Percentiles rank a stretch among this genome's conserved stretches.
Conservation (phyloP, 2,329 filamentous ascomycete species). For the Ustulina deusta region DNA sequence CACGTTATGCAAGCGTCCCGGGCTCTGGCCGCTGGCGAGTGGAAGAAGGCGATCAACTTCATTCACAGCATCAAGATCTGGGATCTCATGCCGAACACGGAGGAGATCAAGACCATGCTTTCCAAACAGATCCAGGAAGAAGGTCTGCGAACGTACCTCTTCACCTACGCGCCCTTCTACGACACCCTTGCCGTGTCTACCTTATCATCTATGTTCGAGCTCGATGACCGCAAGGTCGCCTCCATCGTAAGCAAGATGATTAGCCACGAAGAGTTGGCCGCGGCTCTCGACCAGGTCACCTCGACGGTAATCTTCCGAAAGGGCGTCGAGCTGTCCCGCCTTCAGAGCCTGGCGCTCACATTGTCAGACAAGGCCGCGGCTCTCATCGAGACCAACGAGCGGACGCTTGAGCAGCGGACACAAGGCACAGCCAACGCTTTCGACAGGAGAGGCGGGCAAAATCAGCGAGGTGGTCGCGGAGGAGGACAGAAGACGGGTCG, state of each 20-base stretch:
- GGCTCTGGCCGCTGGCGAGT: conserved; percentile 94
- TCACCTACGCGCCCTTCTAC: conserved; percentile 99
- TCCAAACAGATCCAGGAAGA: conserved; percentile 99
- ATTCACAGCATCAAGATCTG: conserved; percentile 99
- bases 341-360: conserved; percentile 94
- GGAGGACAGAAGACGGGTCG: conserved; percentile 65
- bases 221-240: conserved; percentile 89
- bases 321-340: conserved; percentile 95
- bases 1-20: conserved; percentile 99
- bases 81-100: conserved; percentile 94
- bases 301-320: conserved; percentile 98
- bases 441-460: conserved; percentile 87
- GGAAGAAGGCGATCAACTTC: conserved; percentile 95
- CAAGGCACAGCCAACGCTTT: conserved; percentile 96
- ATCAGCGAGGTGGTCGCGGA: conserved; percentile 69
- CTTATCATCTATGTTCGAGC: conserved; percentile 94
- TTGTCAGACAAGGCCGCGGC: conserved; percentile 95
- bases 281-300: conserved; percentile 97
- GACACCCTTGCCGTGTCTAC: conserved; percentile 91
- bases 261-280: conserved; percentile 96
- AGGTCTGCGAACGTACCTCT: conserved; percentile 96
- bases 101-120: conserved; percentile 97
- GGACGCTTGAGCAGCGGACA: conserved; percentile 95
- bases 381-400: conserved; percentile 97
- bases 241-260: conserved; percentile 99